Conservation (phyloP, 1,139 yeast genomes). For the Diutina siamensis region DNA sequence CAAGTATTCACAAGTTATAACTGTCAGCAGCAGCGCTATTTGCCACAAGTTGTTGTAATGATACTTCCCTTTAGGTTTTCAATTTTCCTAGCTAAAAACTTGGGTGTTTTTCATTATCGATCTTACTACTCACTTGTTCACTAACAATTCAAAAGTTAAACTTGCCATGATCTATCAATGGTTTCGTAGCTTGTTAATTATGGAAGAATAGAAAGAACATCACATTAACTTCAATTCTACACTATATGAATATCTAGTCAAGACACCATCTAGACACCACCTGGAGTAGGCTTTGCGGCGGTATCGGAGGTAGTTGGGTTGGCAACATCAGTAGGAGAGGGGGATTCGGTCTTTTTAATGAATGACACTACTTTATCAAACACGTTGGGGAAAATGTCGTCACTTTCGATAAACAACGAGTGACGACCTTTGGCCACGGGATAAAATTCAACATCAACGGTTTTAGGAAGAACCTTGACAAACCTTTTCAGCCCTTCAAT, state of each 20-base stretch:
- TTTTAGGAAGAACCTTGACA: constrained; percentile 21
- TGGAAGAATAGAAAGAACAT: background rate
- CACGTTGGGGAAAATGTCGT: constrained; percentile 23
- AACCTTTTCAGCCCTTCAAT: constrained; percentile 42
- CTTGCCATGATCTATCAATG: too few relatives aligned
- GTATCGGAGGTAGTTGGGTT: background rate
- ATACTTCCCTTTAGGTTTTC: too few relatives aligned
- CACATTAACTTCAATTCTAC: too few relatives aligned
- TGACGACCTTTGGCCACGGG: constrained; percentile 29
- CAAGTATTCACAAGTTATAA: too few relatives aligned
- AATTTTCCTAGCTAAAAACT: too few relatives aligned
- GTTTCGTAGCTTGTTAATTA: background rate
- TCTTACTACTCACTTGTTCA: too few relatives aligned
- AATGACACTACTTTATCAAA: constrained; percentile 27
- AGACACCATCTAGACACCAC: background rate
- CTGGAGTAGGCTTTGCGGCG: background rate
- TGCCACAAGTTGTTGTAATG: too few relatives aligned
- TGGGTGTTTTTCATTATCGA: too few relatives aligned
- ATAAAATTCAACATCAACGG: constrained; percentile 18
- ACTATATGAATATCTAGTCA: too few relatives aligned
- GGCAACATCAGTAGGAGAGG: background rate
- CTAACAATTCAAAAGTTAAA: too few relatives aligned
- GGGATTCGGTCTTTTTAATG: constrained; percentile 13
- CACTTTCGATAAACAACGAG: constrained; percentile 32
- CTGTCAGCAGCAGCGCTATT: too few relatives aligned